Percentiles rank a stretch among this genome's conserved stretches.
Conservation (phyloP, 129 eudicot genomes). For the Gnaphalium uliginosum region DNA sequence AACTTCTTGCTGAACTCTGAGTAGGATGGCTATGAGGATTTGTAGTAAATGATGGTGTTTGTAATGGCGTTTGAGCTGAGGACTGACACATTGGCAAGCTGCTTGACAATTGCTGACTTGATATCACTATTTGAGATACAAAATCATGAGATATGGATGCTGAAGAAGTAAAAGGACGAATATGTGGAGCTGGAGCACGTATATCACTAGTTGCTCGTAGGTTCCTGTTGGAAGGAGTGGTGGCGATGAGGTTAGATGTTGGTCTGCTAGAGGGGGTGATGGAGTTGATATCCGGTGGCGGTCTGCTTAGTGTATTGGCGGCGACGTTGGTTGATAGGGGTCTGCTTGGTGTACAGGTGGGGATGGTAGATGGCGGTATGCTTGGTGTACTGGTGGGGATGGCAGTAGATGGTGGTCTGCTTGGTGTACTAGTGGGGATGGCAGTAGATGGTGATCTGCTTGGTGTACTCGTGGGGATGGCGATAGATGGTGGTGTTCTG, state of each 20-base stretch:
- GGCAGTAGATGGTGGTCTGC: conserved; percentile 18
- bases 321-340: conserved; percentile 20
- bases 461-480: neutral
- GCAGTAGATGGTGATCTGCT: conserved; percentile 24
- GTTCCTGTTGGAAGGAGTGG: conserved; percentile 30
- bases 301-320: conserved; percentile 38
- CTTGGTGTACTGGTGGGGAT: conserved; percentile 11
- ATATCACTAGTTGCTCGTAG: conserved; percentile 40
- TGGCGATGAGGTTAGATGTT: conserved; percentile 35
- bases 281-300: conserved; percentile 50
- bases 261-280: conserved; percentile 30
- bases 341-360: conserved; percentile 11
- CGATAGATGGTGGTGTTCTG: conserved; percentile 9
- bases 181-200: conserved; percentile 80
- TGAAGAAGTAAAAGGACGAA: conserved; percentile 53
- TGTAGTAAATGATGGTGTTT: conserved; percentile 14
- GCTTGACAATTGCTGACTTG: conserved; percentile 38
- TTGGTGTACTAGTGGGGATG: conserved; percentile 26
- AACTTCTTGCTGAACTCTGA: conserved; percentile 22
- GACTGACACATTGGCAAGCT: conserved; percentile 26
- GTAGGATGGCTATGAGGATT: conserved; percentile 23
- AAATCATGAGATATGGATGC: conserved; percentile 22
- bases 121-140: conserved; percentile 30
- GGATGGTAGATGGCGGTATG: neutral
- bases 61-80: conserved; percentile 21